Evolutionary conservation across 768 basidiomycete genomes (phyloP), one percentile per base, ranked within the genome.

Genomic region (Hypholoma fasciculare): DNA sequence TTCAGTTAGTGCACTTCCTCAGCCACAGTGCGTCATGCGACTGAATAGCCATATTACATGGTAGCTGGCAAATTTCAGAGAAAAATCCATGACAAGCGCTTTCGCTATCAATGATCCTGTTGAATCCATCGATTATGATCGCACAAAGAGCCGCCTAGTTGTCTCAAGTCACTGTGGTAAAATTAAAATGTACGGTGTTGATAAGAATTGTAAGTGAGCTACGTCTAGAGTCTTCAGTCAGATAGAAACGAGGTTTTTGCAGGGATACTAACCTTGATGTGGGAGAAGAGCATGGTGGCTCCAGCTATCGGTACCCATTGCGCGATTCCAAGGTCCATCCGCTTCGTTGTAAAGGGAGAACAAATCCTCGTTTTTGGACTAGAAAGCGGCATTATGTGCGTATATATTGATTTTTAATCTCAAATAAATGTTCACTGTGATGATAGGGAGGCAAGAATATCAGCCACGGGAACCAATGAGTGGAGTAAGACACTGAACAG

Each of bases 21-120:
- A 23, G 23, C 23, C 23, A 23, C 23, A 23, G 23, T 23, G 23
- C 23, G 7, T 20, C n/a, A 38, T 37, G 11, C 9, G 34, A 39
- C 16, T 53, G 4, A 38, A 13, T 1, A 47, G 5, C 20, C 40
- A 19, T 23, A 54, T 34, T 34, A 34, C 30, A 34, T 9, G 30
- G 30, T 34, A 34, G 30, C 30, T 7, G 58, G 47, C 37, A 8
- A 14, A 14, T 8, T 54, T 59, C n/a, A n/a, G 39, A 17, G 58
- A 59, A 19, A 27, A 54, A 16, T 48, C 58, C 27, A 52, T 27
- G 14, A 58, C 51, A 6, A 23, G 5, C n/a, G 50, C 47, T 14
- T 52, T 53, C 6, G 36, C 43, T 13, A 49, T 54, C 44, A 54
- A 54, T 40, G 58, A 59, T 16, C 44, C 52, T 9, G 58, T 59